phyloP scores from a whole-genome alignment of 345 rosid species.

The Rubroshorea leprosula region DNA sequence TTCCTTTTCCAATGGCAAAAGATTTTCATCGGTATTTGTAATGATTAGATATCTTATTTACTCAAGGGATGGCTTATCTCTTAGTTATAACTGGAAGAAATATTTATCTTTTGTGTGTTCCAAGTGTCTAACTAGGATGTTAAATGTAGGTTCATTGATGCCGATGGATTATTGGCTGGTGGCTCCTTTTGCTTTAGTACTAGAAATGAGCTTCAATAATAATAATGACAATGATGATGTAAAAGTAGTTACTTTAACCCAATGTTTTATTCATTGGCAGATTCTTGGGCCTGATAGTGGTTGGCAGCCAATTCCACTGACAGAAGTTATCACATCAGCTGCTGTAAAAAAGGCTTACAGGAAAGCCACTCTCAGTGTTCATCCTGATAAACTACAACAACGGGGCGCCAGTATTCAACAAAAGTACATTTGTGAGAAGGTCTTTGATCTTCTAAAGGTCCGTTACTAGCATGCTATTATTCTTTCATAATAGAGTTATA shows the following conservation, averaged over 20 bases:
- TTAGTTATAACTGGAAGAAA: no score
- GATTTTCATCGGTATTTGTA: neutral
- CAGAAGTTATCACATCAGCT: slow-evolving; percentile 89
- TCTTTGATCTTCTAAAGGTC: slow-evolving; percentile 95
- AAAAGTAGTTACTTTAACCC: neutral
- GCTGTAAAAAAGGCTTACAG: slow-evolving; percentile 95
- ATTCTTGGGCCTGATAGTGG: slow-evolving; percentile 86
- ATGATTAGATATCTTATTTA: neutral
- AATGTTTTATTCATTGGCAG: slow-evolving; percentile 28
- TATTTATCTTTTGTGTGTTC: no score
- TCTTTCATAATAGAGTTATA: neutral
- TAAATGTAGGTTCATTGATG: neutral
- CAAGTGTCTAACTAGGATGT: neutral
- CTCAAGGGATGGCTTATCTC: no score
- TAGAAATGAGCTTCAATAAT: neutral
- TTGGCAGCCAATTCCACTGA: slow-evolving; percentile 92
- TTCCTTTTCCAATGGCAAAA: no score
- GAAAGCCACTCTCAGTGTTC: slow-evolving; percentile 97
- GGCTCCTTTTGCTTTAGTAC: neutral
- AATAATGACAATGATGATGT: neutral
- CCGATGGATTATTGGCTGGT: no score
- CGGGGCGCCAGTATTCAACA: slow-evolving; percentile 91
- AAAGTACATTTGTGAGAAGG: slow-evolving; percentile 88
- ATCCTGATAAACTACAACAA: slow-evolving; percentile 96
- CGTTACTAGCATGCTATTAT: neutral